phyloP scores from a whole-genome alignment of 1,139 yeast genomes.

The Scheffersomyces lignicola region DNA sequence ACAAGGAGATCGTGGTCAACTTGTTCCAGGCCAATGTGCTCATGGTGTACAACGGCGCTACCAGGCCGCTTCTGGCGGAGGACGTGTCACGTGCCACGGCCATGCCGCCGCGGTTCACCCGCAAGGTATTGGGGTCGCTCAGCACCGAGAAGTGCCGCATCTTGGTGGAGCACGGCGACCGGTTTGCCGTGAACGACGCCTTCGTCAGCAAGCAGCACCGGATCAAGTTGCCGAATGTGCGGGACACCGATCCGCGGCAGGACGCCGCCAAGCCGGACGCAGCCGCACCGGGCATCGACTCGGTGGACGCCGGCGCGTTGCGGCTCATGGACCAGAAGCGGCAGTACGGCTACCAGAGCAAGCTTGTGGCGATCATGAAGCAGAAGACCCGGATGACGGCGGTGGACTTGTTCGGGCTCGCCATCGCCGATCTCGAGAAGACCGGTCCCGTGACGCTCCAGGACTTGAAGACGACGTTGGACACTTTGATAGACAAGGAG shows the following conservation, averaged over 20 bases:
- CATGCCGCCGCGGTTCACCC: conserved; percentile 27
- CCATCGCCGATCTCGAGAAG: conserved; percentile 20
- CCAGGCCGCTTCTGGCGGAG: no score
- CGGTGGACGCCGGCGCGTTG: conserved; percentile 1
- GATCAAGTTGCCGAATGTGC: conserved; percentile 34
- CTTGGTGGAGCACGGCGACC: conserved; percentile 15
- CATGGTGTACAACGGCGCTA: conserved; percentile 30
- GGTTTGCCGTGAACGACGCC: conserved; percentile 21
- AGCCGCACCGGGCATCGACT: no score
- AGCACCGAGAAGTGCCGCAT: conserved; percentile 30
- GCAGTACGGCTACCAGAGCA: conserved; percentile 28
- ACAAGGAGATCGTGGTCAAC: conserved; percentile 37
- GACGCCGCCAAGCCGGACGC: conserved; percentile 1
- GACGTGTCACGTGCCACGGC: conserved; percentile 23
- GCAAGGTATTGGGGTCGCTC: conserved; percentile 30
- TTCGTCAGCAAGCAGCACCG: conserved; percentile 30
- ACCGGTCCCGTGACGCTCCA: conserved; percentile 29
- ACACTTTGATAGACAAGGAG: conserved; percentile 33
- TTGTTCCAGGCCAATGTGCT: conserved; percentile 40
- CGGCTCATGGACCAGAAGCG: conserved; percentile 20
- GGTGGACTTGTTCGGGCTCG: conserved; percentile 26
- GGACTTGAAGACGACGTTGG: conserved; percentile 35
- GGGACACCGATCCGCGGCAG: conserved; percentile 16
- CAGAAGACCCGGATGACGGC: conserved; percentile 18
- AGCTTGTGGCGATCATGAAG: conserved; percentile 36